phyloP scores from a whole-genome alignment of 2,329 filamentous ascomycete species.

The Chalaropsis ovoidea region DNA sequence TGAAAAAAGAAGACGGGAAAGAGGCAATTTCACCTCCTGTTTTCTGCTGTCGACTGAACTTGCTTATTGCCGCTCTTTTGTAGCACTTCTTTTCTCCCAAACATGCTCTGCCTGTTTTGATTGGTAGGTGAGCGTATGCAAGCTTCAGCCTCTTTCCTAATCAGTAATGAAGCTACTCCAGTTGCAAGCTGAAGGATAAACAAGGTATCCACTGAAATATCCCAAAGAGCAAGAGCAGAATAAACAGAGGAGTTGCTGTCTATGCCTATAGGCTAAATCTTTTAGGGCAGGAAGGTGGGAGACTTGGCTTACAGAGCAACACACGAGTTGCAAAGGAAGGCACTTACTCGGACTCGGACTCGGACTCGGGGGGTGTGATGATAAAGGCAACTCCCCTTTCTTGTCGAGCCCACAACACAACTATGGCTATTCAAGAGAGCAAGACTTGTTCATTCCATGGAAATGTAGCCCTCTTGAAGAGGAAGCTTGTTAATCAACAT shows the following conservation, averaged over 20 bases:
- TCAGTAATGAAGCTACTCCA: constrained; percentile 3
- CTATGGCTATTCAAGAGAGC: neutral
- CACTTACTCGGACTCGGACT: neutral
- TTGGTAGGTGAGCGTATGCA: constrained; percentile 10
- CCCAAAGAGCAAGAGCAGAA: neutral
- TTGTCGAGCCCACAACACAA: neutral
- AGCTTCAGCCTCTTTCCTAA: constrained; percentile 22
- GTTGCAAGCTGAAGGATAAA: constrained; percentile 15
- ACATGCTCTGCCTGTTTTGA: neutral
- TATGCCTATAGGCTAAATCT: neutral
- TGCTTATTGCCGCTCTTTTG: neutral
- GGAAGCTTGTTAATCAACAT: neutral
- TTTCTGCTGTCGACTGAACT: neutral
- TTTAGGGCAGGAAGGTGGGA: neutral
- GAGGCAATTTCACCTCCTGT: neutral
- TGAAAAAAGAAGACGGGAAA: neutral
- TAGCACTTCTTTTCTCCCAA: neutral
- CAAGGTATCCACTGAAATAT: constrained; percentile 6
- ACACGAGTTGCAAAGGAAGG: neutral
- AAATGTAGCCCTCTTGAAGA: neutral
- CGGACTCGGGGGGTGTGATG: neutral
- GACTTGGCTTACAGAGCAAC: too few species aligned
- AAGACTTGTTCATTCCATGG: constrained; percentile 5
- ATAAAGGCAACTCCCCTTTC: neutral
- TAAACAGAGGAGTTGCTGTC: neutral